Percentiles rank a stretch among this genome's conserved stretches.
These are phyloP conservation scores for Sungouiozyma intestinalis DNA, from an alignment of 805 yeast genomes.

Conservation along the genomic window DNA sequence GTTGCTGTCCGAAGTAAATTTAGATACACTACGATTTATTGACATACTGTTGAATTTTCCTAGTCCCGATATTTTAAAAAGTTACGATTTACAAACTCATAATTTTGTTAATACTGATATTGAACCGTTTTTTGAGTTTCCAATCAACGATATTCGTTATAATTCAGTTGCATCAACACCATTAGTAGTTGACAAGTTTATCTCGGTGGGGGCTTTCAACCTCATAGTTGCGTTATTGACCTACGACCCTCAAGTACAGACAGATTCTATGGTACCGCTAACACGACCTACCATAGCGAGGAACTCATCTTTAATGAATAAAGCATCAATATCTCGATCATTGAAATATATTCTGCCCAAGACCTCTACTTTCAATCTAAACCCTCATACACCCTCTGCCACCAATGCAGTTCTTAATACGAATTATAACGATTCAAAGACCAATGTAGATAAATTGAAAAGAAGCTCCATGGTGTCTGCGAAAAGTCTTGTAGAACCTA, in stretches of 20 bases:
- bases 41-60: constrained; percentile 18
- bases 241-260: not conserved
- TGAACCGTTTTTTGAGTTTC: not conserved
- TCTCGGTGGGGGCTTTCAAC: constrained; percentile 5
- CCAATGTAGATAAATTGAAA: not conserved
- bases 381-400: not conserved
- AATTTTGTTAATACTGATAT: constrained; percentile 14
- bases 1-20: not conserved
- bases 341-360: not conserved
- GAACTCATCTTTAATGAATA: not conserved
- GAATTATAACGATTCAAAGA: not conserved
- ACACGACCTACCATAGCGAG: not conserved
- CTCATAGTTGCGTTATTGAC: not conserved
- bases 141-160: not conserved
- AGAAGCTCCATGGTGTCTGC: not conserved
- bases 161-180: not conserved
- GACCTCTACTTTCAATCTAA: not conserved
- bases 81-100: constrained; percentile 14
- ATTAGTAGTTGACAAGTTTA: constrained; percentile 7
- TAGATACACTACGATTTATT: constrained; percentile 12
- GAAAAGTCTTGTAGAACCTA: not conserved
- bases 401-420: not conserved
- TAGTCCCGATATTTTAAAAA: constrained; percentile 3
- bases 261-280: not conserved
- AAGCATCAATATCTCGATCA: constrained; percentile 1